Conservation (phyloP, 1,139 yeast genomes). For the Entelexis paramagnoliae region DNA sequence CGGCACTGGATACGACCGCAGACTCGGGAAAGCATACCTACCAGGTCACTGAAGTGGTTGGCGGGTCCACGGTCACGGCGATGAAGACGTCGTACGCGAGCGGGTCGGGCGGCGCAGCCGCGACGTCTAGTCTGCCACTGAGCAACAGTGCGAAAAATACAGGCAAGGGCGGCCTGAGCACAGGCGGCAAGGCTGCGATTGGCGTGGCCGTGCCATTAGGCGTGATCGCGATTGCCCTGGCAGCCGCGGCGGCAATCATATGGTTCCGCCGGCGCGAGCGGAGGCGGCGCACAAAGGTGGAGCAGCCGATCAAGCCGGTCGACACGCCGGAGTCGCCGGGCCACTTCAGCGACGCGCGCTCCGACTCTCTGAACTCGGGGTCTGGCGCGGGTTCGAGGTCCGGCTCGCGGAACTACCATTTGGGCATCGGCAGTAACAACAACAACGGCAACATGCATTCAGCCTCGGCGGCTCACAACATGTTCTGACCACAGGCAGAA, state of each 20-base stretch:
- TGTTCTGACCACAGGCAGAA: conserved; percentile 9
- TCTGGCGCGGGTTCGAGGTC: not conserved
- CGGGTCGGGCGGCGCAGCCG: not conserved
- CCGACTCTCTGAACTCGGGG: conserved; percentile 1
- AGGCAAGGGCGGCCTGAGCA: conserved; percentile 9
- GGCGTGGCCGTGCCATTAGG: conserved; percentile 21
- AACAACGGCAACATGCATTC: not conserved
- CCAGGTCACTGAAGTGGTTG: conserved; percentile 5
- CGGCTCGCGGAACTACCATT: conserved; percentile 1
- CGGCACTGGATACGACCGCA: not conserved
- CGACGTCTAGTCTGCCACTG: not conserved
- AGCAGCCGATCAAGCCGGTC: conserved; percentile 3
- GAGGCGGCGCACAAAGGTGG: not conserved
- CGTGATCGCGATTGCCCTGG: conserved; percentile 9
- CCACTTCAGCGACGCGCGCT: not conserved
- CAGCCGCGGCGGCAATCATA: not conserved
- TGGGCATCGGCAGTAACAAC: not conserved
- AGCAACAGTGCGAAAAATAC: not conserved
- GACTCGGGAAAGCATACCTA: not conserved
- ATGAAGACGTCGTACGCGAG: conserved; percentile 4
- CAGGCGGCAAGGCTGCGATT: conserved; percentile 19
- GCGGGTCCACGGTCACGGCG: conserved; percentile 14
- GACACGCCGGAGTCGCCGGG: not conserved
- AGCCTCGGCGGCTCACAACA: conserved; percentile 16
- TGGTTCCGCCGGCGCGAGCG: conserved; percentile 9